Conservation (phyloP, 495 filamentous ascomycete genomes). For the Trichoderma orchidacearum region DNA sequence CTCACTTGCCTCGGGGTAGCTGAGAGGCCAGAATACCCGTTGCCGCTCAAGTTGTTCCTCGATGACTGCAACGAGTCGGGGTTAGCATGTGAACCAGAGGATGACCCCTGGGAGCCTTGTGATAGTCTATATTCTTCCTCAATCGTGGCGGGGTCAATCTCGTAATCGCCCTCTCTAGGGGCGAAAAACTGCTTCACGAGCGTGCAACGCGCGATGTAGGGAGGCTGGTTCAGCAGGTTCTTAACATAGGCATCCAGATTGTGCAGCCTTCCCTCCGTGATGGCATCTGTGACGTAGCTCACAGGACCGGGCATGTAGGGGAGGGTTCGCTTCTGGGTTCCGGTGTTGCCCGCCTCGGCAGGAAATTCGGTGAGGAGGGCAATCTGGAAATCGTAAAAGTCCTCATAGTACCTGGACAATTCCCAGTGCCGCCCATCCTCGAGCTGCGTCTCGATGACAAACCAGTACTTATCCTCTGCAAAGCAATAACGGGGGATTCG, state of each 20-base stretch:
- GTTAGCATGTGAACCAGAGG: conserved; percentile 37
- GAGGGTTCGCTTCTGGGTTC: conserved; percentile 60
- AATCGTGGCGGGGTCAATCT: conserved; percentile 59
- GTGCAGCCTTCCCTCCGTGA: conserved; percentile 81
- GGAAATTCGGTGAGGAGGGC: conserved; percentile 87
- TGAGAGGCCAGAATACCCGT: conserved; percentile 39
- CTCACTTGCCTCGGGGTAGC: conserved; percentile 40
- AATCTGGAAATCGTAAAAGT: conserved; percentile 99
- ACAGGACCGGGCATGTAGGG: conserved; percentile 99
- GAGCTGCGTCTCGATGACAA: conserved; percentile 83
- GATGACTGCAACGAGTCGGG: conserved; percentile 63
- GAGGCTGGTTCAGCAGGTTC: conserved; percentile 68
- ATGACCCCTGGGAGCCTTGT: conserved; percentile 58
- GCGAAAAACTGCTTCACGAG: conserved; percentile 84
- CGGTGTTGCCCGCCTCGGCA: conserved; percentile 75
- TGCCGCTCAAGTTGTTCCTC: conserved; percentile 51
- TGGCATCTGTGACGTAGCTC: conserved; percentile 93
- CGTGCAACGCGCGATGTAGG: conserved; percentile 68
- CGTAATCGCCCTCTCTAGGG: conserved; percentile 81
- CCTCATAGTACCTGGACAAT: conserved; percentile 85
- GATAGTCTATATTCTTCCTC: conserved; percentile 60
- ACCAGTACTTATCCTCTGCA: conserved; percentile 97
- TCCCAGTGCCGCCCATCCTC: conserved; percentile 90
- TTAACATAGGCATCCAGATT: conserved; percentile 93
- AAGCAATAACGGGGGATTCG: conserved; percentile 90